These are phyloP conservation scores for Aureobasidium musti DNA, from an alignment of 2,329 filamentous ascomycete genomes.

Conservation along the genomic window DNA sequence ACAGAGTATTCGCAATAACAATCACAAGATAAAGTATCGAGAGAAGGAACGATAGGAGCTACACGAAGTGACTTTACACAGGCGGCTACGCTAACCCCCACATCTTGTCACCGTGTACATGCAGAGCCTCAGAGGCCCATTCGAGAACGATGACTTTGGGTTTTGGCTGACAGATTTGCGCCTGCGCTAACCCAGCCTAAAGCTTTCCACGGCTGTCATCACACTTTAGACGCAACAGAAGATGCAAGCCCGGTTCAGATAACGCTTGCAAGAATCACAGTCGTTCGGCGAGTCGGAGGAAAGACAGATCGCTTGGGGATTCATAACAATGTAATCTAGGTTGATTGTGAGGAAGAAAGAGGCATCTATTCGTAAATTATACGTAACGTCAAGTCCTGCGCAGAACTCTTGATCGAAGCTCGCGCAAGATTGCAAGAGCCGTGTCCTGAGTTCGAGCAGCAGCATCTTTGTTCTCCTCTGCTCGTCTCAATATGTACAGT, in stretches of 20 bases:
- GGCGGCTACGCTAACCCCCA: neutral
- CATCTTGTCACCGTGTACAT: neutral
- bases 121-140: neutral
- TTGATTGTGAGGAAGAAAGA: neutral
- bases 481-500: conserved; percentile 11
- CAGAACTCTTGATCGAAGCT: neutral
- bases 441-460: conserved; percentile 12
- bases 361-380: neutral
- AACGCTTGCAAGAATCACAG: neutral
- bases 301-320: neutral
- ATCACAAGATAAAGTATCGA: neutral
- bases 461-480: conserved; percentile 20
- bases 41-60: neutral
- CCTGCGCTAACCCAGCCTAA: neutral
- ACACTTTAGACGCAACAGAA: neutral
- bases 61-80: neutral
- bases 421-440: conserved; percentile 3
- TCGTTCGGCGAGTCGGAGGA: neutral
- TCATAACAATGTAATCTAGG: neutral
- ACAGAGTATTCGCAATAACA: too few species aligned
- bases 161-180: neutral
- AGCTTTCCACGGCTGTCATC: neutral
- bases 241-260: neutral
- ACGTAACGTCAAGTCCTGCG: neutral
- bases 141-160: neutral